Base-by-base conservation (phyloP, 73 alveolate species). In the Paramecium octaurelia region DNA sequence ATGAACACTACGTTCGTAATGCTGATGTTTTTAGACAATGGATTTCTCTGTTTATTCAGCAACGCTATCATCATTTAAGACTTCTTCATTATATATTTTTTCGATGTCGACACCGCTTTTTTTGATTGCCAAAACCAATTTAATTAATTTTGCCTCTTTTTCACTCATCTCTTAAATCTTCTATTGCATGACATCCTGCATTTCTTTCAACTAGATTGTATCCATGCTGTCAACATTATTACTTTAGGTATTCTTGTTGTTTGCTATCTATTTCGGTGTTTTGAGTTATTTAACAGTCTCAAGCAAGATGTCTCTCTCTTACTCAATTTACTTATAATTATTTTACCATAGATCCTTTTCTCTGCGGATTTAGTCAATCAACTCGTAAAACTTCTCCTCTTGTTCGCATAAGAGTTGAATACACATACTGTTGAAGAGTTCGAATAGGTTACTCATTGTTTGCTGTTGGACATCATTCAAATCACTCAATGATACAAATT, bases 1-100 rank as follows among this genome's bases (percentile, higher is more conserved):
- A 80, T 80, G 70, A 43, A 46, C 70, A 80, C 76, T 44, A 3
- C 46, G 8, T 27, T 64, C 84, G 31, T 64, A 64, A 24, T 64
- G 16, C 6, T 18, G 8, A 64, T 64, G 46, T 31, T 64, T 27
- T 16, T n/a, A 16, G 21, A 54, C 9, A 54, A 54, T n/a, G 6
- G 69, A 54, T 54, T 54, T 54, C 8, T 54, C 69, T 54, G 69
- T 54, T 36, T 20, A 35, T 43, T 73, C 87, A 73, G 54, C 34
- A 14, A 73, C 59, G 14, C 75, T 40, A 43, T 80, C 91, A 80
- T 80, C 91, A 80, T 80, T 80, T 80, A 80, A 80, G 18, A 80
- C 91, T 48, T 80, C 91, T 43, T 80, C 91, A 48, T 80, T 80
- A 80, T 80, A 80, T 0, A 80, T 80, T 80, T 80, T 80, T 80